Evolutionary conservation across 2,329 filamentous ascomycete species (phyloP), one percentile per base, ranked within the genome.

Genomic region (Macroventuria anomochaeta): DNA sequence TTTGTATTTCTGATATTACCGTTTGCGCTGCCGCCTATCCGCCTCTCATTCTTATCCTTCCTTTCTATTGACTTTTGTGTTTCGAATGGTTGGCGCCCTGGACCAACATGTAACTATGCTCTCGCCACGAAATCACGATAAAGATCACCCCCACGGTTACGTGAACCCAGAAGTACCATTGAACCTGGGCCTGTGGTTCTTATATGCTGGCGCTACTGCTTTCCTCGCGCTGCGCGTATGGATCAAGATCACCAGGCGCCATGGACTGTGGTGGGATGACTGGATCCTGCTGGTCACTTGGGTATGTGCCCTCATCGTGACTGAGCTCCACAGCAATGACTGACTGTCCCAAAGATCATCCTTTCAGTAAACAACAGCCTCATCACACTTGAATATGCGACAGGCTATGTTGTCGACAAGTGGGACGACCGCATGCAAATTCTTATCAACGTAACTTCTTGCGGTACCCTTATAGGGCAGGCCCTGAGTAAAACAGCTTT

Each of bases 401-500:
- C 76, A 7, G 80, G 80, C 43, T 82, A 82, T 55, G 75, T 80
- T 5, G 64, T 71, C 1, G 64, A 77, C n/a, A 62, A 69, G 15
- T 83, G 81, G 81, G 77, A 79, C 53, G 79, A 81, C 56, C 76
- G 75, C 47, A 82, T 82, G 80, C 79, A 80, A 61, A 81, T 82
- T 58, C 70, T 83, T 49, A 81, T 83, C 72, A 80, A 78, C 59
- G 65, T 75, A 20, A 69, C 69, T 28, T 76, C 74, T 6, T 76
- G 74, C 51, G 72, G 73, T 8, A 76, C 73, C 23, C 62, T 76
- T 2, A 55, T 76, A 12, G 70, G 69, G 37, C 75, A 76, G 54
- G 64, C 72, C 32, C 62, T 71, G 18, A 71, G 69, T 13, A 76
- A 76, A 46, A 71, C 71, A 12, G 74, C 74, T 4, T 76, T 76